Percentiles rank a stretch among this genome's conserved stretches.
Conservation (phyloP, 2,329 filamentous ascomycete genomes). For the Apiospora kogelbergensis region DNA sequence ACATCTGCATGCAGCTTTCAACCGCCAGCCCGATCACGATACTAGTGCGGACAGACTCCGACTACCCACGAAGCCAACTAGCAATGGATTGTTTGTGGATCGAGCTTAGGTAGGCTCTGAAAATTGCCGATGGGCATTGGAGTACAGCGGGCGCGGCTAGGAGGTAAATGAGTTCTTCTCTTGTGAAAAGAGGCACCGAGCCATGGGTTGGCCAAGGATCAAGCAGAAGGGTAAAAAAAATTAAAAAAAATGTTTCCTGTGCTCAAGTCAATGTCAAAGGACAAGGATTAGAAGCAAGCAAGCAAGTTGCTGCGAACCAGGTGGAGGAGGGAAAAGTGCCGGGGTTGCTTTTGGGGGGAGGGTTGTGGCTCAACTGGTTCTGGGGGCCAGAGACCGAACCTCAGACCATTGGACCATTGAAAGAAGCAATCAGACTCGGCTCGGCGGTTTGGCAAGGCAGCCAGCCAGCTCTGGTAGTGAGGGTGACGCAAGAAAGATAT, state of each 20-base stretch:
- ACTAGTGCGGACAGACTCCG: background rate
- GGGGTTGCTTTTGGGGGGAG: background rate
- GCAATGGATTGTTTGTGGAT: background rate
- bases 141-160: background rate
- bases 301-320: background rate
- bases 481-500: background rate
- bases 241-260: background rate
- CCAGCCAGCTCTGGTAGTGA: background rate
- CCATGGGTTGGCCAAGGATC: background rate
- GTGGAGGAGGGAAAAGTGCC: background rate
- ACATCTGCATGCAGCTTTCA: background rate
- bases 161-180: background rate
- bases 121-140: background rate
- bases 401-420: background rate
- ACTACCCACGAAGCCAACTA: background rate
- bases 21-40: background rate
- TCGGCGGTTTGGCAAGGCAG: background rate
- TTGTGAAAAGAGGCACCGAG: background rate
- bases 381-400: background rate
- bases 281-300: slow-evolving; percentile 1
- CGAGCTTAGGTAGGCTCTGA: background rate
- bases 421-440: background rate
- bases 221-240: background rate
- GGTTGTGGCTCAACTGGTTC: slow-evolving; percentile 1
- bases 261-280: background rate